Evolutionary conservation across 441 rosid species (phyloP), one percentile per base, ranked within the genome.

Genomic region (Croton setiger): DNA sequence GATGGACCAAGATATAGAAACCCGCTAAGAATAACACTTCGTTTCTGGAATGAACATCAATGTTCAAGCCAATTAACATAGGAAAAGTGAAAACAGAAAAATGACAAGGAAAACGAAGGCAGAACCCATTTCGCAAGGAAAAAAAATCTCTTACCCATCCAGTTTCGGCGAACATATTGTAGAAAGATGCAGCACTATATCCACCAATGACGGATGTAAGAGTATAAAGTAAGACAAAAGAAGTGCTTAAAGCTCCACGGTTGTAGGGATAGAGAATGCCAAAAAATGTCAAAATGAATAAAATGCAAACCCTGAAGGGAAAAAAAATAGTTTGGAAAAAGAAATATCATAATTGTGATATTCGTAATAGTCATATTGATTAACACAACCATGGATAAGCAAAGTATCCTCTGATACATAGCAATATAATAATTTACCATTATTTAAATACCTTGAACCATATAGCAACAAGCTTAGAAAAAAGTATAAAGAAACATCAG

Each of bases 231-330:
- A 78, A 21, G 75, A 91, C 83, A 52, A 89, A 75, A 58, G 88
- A 81, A 63, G 91, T 84, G 80, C 75, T 75, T 35, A 88, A 70
- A 54, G 77, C 70, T 70, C 93, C 96, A 0, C 85, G 91, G 70
- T 77, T 94, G 82, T 87, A 94, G 2, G 96, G 96, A 76, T 85
- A 87, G 60, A 94, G 78, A 48, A 89, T 68, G 64, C 93, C 95
- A 41, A 85, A 68, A 69, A 84, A 82, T 66, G 88, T 85, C 41
- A 87, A 76, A 58, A 78, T 73, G 81, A 85, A 88, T 54, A 89
- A 66, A 72, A 83, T 63, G 67, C 75, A 69, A 68, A 75, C 78
- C 88, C 97, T 93, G 86, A 64, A 72, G 31, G 31, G 23, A 47
- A 47, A 66, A 1, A 67, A 71, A 36, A 60, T 47, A 68, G 59